Base-by-base conservation (phyloP, 768 basidiomycete genomes). In the Russula abietina region DNA sequence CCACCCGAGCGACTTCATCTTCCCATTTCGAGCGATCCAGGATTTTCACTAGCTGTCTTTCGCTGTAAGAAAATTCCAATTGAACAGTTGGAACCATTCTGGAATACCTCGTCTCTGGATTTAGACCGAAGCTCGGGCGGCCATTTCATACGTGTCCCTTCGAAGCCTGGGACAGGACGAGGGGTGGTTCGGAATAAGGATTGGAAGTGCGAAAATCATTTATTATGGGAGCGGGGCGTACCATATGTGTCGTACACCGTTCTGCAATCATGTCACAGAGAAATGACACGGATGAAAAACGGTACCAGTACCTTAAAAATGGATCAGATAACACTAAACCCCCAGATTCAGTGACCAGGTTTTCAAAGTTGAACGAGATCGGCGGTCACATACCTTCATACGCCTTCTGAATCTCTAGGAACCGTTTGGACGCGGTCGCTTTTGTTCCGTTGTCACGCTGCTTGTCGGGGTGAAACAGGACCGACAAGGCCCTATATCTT, bases 381-480 rank as follows among this genome's bases (percentile, higher is more conserved):
- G 4, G 61, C 17, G 17, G 28, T 55, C 77, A 39, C 38, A 57
- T 68, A 86, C 88, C 82, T 81, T 93, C 85, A 71, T 93, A 93
- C 14, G 92, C 91, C 66, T 86, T 87, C 66, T 92, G 89, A 24
- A 94, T 80, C 71, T 87, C 83, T 19, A 87, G 78, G 65, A 93
- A 93, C 55, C 81, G 81, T 36, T 79, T 77, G 28, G 84, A 81
- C 0, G 92, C 90, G 1, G 82, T 78, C 54, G 75, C 78, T 69
- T 82, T 84, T 62, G 78, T 73, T 19, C 72, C 71, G 57, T 82
- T 80, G 69, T 84, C 82, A 24, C 77, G 80, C 62, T 93, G 89
- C 70, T 87, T 88, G 79, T 96, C 92, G 0, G 92, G 92, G 68
- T 96, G 92, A 66, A 89, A 91, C 22, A 87, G 75, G 32, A 93